Conservation (phyloP, 257 asterid genomes). For the Verbena officinalis region DNA sequence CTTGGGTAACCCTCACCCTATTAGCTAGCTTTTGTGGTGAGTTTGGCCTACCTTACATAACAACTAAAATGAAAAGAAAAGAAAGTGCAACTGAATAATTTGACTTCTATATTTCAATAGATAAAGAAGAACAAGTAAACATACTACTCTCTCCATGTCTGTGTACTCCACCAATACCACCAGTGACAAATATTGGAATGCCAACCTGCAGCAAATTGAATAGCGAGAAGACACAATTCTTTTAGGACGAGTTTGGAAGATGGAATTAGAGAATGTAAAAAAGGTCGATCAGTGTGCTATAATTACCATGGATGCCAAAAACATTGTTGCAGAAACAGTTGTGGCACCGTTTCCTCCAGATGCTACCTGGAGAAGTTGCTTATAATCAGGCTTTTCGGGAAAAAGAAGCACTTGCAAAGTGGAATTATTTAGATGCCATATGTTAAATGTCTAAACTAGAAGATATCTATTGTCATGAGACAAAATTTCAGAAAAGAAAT, state of each 20-base stretch:
- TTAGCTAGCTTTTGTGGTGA: too few relatives aligned
- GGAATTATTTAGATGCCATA: not conserved
- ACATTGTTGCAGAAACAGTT: conserved; percentile 96
- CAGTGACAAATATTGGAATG: conserved; percentile 89
- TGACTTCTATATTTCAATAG: not conserved
- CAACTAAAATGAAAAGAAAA: too few relatives aligned
- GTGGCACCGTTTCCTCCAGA: conserved; percentile 88
- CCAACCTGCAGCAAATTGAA: conserved; percentile 60
- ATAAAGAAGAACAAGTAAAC: conserved; percentile 32
- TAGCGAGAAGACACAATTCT: not conserved
- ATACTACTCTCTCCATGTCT: conserved; percentile 86
- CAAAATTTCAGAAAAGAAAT: not conserved
- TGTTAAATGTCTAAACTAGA: not conserved
- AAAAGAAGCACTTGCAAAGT: not conserved
- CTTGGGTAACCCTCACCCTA: too few relatives aligned
- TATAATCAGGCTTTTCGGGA: conserved; percentile 21
- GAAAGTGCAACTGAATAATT: not conserved
- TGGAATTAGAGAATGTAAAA: not conserved
- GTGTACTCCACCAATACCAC: conserved; percentile 98
- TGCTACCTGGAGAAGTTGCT: conserved; percentile 66
- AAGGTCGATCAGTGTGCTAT: conserved; percentile 5
- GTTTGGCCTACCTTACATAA: too few relatives aligned
- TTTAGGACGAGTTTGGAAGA: not conserved
- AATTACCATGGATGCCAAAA: conserved; percentile 84
- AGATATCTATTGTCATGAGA: not conserved